phyloP scores from a whole-genome alignment of 2,329 filamentous ascomycete species.

The Clonostachys solani region DNA sequence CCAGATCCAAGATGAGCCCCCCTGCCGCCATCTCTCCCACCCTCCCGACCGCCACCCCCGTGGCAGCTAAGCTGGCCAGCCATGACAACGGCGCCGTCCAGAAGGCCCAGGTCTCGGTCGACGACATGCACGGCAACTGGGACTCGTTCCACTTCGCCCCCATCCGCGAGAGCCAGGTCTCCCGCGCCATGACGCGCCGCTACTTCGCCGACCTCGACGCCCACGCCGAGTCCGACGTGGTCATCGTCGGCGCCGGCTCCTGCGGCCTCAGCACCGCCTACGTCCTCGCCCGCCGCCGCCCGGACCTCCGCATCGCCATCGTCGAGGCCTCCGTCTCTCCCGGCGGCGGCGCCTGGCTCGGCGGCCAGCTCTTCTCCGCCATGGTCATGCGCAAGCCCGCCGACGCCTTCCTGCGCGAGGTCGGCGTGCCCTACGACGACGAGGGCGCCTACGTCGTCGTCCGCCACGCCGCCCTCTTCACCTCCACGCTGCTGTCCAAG shows the following conservation, averaged over 20 bases:
- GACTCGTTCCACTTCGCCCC: constrained; percentile 76
- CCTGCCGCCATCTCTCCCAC: constrained; percentile 63
- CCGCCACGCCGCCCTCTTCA: constrained; percentile 92
- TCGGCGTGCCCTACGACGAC: constrained; percentile 83
- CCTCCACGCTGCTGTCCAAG: constrained; percentile 77
- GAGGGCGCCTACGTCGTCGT: constrained; percentile 87
- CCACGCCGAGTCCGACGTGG: constrained; percentile 89
- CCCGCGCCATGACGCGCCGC: constrained; percentile 86
- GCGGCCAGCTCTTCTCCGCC: constrained; percentile 89
- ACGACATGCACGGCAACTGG: constrained; percentile 73
- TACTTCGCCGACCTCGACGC: constrained; percentile 88
- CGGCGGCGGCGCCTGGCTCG: constrained; percentile 87
- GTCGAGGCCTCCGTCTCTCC: constrained; percentile 85
- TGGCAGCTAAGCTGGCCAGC: constrained; percentile 40
- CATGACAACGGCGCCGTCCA: constrained; percentile 16
- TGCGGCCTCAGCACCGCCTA: constrained; percentile 85
- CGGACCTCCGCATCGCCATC: constrained; percentile 88
- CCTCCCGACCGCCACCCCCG: constrained; percentile 39
- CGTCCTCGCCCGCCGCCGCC: constrained; percentile 75
- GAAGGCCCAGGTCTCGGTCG: constrained; percentile 40
- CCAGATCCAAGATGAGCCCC: constrained; percentile 65
- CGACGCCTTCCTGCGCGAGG: constrained; percentile 74
- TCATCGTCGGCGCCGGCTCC: constrained; percentile 87
- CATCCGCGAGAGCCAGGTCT: constrained; percentile 90
- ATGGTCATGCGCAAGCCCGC: constrained; percentile 96